phyloP scores from a whole-genome alignment of 116 monocot genomes.

The Trichopus zeylanicus region DNA sequence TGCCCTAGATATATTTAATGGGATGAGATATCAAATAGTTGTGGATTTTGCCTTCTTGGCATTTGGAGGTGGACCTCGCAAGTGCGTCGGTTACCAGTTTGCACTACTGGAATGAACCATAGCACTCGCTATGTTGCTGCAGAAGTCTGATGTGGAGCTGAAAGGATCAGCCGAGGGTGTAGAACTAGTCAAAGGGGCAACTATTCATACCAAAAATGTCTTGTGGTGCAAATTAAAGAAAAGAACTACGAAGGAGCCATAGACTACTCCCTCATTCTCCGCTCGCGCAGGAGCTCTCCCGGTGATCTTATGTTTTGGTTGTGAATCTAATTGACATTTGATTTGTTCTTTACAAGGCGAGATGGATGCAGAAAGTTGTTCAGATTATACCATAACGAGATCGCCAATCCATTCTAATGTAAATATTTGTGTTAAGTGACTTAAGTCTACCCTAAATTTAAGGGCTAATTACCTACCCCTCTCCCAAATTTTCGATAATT shows the following conservation, averaged over 20 bases:
- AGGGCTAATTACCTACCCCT: no score
- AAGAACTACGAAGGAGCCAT: constrained; percentile 17
- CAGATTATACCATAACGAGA: no score
- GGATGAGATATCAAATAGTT: constrained; percentile 37
- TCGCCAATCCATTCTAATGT: no score
- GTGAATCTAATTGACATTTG: no score
- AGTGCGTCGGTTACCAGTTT: constrained; percentile 92
- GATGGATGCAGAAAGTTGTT: no score
- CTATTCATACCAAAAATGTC: constrained; percentile 89
- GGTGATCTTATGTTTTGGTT: no score
- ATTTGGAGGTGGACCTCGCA: constrained; percentile 91
- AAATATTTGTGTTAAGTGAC: no score
- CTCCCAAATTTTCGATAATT: no score
- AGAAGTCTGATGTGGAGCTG: constrained; percentile 79
- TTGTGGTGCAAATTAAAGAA: constrained; percentile 84
- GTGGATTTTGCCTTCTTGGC: constrained; percentile 92
- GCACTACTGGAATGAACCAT: constrained; percentile 86
- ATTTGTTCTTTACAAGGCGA: no score
- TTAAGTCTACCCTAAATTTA: no score
- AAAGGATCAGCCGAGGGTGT: constrained; percentile 70
- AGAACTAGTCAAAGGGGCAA: constrained; percentile 89
- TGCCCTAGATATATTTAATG: background rate
- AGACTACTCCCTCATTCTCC: background rate
- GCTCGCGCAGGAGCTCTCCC: background rate
- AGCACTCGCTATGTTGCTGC: constrained; percentile 65